phyloP scores from a whole-genome alignment of 1,284 basidiomycete species.

The Leccinum insolens region DNA sequence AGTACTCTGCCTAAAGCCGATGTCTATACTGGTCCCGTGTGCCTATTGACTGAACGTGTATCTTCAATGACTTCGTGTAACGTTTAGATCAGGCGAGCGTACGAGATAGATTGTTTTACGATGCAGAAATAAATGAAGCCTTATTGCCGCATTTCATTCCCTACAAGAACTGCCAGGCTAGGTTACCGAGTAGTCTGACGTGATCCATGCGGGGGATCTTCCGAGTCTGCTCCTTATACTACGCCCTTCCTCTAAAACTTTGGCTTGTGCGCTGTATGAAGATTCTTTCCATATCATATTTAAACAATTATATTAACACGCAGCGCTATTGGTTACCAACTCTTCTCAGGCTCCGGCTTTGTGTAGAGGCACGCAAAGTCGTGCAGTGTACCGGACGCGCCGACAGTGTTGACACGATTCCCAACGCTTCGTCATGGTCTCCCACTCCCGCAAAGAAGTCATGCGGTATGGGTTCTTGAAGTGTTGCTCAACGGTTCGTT shows the following conservation, averaged over 20 bases:
- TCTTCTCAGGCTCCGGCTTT: too few species aligned
- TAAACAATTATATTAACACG: constrained; percentile 38
- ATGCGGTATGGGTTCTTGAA: too few species aligned
- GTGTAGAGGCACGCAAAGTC: too few species aligned
- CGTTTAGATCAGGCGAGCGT: constrained; percentile 20
- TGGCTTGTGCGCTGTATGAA: constrained; percentile 9
- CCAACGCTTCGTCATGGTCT: too few species aligned
- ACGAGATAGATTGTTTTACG: constrained; percentile 19
- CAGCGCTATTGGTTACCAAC: constrained; percentile 8
- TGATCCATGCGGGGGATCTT: constrained; percentile 54
- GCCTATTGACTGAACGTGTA: constrained; percentile 21
- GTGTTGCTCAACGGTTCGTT: too few species aligned
- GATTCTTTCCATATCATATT: constrained; percentile 33
- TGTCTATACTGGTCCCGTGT: constrained; percentile 6
- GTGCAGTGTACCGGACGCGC: too few species aligned
- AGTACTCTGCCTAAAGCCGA: constrained; percentile 73
- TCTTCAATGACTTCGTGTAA: not conserved
- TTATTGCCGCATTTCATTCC: not conserved
- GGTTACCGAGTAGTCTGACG: not conserved
- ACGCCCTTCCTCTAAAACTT: constrained; percentile 12
- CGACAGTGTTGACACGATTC: too few species aligned
- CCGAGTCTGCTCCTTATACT: constrained; percentile 30
- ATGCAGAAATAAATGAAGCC: constrained; percentile 16
- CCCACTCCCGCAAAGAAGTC: too few species aligned
- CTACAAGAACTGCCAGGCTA: not conserved